Percentiles rank a stretch among this genome's conserved stretches.
phyloP scores from a whole-genome alignment of 768 basidiomycete species.

The Psilocybe tampanensis region DNA sequence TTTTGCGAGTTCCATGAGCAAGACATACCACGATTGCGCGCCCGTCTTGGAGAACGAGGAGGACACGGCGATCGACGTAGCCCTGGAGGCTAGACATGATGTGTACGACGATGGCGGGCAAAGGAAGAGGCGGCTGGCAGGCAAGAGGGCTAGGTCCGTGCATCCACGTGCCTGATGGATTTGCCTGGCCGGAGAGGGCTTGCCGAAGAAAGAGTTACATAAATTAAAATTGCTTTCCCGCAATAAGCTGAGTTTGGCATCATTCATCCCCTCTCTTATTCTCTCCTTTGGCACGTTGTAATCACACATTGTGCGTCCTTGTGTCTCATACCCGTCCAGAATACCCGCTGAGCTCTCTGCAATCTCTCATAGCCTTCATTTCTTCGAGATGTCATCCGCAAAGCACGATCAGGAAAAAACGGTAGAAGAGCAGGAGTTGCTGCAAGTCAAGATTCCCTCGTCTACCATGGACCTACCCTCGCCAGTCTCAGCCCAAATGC shows the following conservation, averaged over 20 bases:
- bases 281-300: conserved; percentile 4
- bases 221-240: conserved; percentile 18
- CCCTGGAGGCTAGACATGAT: conserved; percentile 88
- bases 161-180: conserved; percentile 22
- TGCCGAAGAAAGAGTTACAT: too few species aligned
- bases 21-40: conserved; percentile 85
- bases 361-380: conserved; percentile 3
- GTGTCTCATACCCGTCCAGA: not conserved
- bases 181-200: too few species aligned
- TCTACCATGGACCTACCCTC: conserved; percentile 47
- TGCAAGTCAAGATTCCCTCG: conserved; percentile 24
- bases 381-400: conserved; percentile 17
- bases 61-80: conserved; percentile 91
- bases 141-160: conserved; percentile 14
- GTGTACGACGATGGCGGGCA: conserved; percentile 14
- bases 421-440: conserved; percentile 22
- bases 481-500: conserved; percentile 44
- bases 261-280: not conserved
- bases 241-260: conserved; percentile 2
- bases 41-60: conserved; percentile 95
- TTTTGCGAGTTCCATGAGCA: not conserved
- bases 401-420: conserved; percentile 30
- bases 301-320: conserved; percentile 14
- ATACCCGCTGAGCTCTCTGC: not conserved
- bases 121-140: conserved; percentile 9